Evolutionary conservation across 306 rosid species (phyloP), one percentile per base, ranked within the genome.

Genomic region (Dalbergia cochinchinensis): DNA sequence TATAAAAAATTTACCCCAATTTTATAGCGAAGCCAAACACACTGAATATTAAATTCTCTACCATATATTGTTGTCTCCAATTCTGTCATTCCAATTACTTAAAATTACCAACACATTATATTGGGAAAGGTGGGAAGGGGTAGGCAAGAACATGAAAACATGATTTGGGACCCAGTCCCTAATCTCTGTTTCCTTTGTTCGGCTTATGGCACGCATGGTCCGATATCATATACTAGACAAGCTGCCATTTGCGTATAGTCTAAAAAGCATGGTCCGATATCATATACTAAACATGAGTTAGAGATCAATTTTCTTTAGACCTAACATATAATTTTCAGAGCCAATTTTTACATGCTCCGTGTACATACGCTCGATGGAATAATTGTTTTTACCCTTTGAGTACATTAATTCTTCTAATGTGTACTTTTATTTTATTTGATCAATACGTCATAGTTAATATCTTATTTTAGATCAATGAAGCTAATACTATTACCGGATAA

Each of bases 71-170:
- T n/a, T 48, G 63, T 63, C 79, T 62, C 35, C 18, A 15, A 47
- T 48, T 62, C 50, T 60, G 14, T 67, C 33, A 60, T 42, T 74
- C 13, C 61, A 75, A 44, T 41, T 74, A 45, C 16, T 60, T 44
- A 14, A 47, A 62, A 31, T 44, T 42, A 11, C 0, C 37, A 7
- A 12, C 1, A 19, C 45, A 39, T 1, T 22, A 22, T 22, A 22
- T 58, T 33, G 70, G 59, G 76, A 37, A 39, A 26, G 8, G 8
- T 57, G 44, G 26, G 26, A 22, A 62, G 39, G 18, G 44, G 41
- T 35, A 0, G 45, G 45, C 14, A 57, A 67, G 42, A 57, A 57
- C 26, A 42, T 41, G 75, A 20, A 35, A 47, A 69, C 53, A 34
- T 15, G 64, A 51, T 50, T 22, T 22, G 26, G 26, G 26, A 22